These are phyloP conservation scores for Trametes cinnabarina DNA, from an alignment of 768 basidiomycete genomes.

Conservation along the genomic window DNA sequence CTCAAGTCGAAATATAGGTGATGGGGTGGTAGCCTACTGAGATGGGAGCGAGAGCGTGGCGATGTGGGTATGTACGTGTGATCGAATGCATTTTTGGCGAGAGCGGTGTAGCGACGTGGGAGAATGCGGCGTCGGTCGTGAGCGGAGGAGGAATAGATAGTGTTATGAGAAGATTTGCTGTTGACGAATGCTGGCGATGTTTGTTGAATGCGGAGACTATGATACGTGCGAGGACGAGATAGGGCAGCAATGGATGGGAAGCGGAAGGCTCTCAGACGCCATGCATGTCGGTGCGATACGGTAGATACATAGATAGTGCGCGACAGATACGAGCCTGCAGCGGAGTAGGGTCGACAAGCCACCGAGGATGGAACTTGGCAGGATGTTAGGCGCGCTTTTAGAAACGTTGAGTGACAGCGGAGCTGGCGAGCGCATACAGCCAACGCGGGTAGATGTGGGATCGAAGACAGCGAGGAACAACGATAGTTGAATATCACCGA, in stretches of 20 bases:
- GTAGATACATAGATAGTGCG: constrained; percentile 18
- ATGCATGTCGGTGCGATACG: constrained; percentile 9
- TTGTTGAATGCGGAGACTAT: not conserved
- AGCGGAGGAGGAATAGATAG: constrained; percentile 14
- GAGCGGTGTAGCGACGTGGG: constrained; percentile 11
- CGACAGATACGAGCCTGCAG: not conserved
- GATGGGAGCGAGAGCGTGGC: not conserved
- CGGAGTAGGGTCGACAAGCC: not conserved
- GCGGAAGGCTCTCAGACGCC: constrained; percentile 9
- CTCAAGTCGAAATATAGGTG: not conserved
- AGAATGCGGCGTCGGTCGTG: constrained; percentile 4
- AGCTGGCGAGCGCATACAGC: not conserved
- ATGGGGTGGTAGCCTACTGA: not conserved
- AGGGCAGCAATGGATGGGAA: constrained; percentile 10
- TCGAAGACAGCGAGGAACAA: constrained; percentile 11
- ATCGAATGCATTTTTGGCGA: constrained; percentile 16
- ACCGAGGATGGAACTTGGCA: not conserved
- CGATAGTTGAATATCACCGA: constrained; percentile 15
- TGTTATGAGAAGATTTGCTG: constrained; percentile 14
- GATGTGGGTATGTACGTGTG: constrained; percentile 12
- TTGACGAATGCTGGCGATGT: not conserved
- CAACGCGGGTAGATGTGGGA: not conserved
- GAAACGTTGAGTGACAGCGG: not conserved
- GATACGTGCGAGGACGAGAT: constrained; percentile 1
- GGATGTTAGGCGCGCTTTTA: constrained; percentile 6